Percentiles rank a stretch among this genome's conserved stretches.
Conservation (phyloP, 345 rosid genomes). For the Aethionema arabicum region DNA sequence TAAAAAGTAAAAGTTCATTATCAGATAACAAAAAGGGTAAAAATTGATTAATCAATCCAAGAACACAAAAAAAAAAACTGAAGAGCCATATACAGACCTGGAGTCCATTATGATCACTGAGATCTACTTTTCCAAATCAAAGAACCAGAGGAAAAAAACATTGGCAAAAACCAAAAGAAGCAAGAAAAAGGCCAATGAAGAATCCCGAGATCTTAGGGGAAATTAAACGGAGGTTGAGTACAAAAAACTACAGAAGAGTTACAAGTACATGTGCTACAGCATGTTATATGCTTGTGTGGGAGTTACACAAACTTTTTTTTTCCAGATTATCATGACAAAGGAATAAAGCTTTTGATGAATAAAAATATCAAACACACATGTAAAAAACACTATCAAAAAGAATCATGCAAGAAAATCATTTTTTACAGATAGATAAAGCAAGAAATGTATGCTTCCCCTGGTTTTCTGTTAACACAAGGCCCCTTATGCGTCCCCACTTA, state of each 20-base stretch:
- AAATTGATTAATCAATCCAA: neutral
- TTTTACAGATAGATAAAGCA: constrained; percentile 41
- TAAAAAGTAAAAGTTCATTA: neutral
- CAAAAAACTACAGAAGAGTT: constrained; percentile 26
- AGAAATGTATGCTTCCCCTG: constrained; percentile 44
- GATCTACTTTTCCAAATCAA: neutral
- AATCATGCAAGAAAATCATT: constrained; percentile 30
- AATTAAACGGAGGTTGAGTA: constrained; percentile 26
- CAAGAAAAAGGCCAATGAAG: neutral
- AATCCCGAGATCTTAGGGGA: constrained; percentile 25
- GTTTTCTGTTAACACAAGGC: constrained; percentile 43
- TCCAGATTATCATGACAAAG: constrained; percentile 44
- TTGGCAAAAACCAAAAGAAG: neutral
- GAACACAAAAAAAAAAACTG: neutral
- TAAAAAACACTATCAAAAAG: constrained; percentile 30
- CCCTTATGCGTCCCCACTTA: constrained; percentile 46
- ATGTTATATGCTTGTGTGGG: constrained; percentile 34
- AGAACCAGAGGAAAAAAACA: neutral
- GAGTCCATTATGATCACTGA: neutral
- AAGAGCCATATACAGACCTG: neutral
- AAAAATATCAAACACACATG: constrained; percentile 32
- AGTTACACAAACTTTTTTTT: constrained; percentile 33
- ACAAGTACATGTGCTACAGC: constrained; percentile 33
- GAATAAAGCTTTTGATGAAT: constrained; percentile 40
- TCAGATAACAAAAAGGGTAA: too few species aligned